phyloP scores from a whole-genome alignment of 2,329 filamentous ascomycete species.

The Orbilia oligospora region DNA sequence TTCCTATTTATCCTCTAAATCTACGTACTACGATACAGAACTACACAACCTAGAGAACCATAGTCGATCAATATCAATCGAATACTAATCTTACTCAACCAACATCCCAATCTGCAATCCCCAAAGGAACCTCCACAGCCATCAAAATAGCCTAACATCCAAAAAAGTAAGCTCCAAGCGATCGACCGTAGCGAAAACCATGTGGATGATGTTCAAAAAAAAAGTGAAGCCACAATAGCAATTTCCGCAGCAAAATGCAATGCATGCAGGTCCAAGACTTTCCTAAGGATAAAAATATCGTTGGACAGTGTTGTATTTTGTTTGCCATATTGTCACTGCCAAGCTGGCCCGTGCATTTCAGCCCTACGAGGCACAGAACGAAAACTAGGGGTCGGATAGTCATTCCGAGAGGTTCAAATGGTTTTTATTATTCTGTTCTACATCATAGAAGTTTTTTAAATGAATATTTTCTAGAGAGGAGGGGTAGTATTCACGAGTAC shows the following conservation, averaged over 20 bases:
- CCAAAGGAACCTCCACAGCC: not conserved
- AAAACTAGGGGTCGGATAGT: not conserved
- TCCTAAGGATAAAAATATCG: not conserved
- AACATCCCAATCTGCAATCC: not conserved
- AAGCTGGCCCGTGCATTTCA: constrained; percentile 6
- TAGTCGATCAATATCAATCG: not conserved
- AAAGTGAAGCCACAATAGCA: not conserved
- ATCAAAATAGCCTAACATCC: not conserved
- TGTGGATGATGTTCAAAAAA: not conserved
- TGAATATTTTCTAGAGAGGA: not conserved
- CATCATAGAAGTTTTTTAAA: not conserved
- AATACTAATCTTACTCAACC: not conserved
- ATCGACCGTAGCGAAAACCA: not conserved
- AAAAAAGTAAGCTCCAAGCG: not conserved
- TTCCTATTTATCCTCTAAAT: not conserved
- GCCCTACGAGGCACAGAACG: constrained; percentile 6
- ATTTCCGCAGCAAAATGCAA: constrained; percentile 14
- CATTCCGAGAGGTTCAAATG: not conserved
- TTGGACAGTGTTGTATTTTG: not conserved
- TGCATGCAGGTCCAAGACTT: not conserved
- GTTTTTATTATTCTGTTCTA: not conserved
- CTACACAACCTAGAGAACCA: no score
- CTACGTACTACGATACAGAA: no score
- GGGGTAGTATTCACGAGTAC: not conserved
- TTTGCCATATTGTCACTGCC: not conserved